A percentile compares a stretch with the other conserved stretches of the same genome.
Evolutionary conservation across 352 stramenopile species (phyloP).

Genomic region (Globisporangium canariense): DNA sequence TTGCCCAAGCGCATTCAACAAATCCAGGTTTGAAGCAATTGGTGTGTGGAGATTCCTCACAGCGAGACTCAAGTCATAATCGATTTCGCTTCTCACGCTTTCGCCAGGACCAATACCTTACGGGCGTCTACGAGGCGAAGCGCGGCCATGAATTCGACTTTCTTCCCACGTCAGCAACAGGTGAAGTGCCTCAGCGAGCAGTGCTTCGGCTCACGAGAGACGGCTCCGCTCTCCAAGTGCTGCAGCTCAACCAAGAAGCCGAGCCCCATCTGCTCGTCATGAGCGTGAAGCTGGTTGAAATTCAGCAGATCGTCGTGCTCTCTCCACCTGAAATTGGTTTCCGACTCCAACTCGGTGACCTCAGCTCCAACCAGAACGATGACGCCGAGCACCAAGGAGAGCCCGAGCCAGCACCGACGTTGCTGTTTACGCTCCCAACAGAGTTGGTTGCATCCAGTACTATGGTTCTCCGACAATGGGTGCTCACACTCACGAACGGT

Average conservation of each 20-base stretch:
- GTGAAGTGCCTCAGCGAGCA: background rate
- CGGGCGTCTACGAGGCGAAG: slow-evolving; percentile 29
- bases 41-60: too few relatives aligned
- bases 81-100: too few relatives aligned
- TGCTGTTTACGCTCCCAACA: background rate
- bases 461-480: slow-evolving; percentile 26
- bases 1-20: slow-evolving; percentile 27
- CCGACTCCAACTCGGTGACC: background rate
- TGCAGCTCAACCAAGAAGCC: background rate
- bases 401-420: background rate
- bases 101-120: slow-evolving; percentile 14
- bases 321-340: background rate
- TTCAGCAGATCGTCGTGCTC: slow-evolving; percentile 2
- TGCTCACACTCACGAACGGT: slow-evolving; percentile 35
- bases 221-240: slow-evolving; percentile 7
- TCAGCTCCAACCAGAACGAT: background rate
- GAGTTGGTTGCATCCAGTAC: background rate
- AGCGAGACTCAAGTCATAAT: too few relatives aligned
- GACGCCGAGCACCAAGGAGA: background rate
- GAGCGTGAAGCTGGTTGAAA: slow-evolving; percentile 12
- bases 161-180: background rate
- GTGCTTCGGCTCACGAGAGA: slow-evolving; percentile 5
- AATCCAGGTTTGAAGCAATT: slow-evolving; percentile 20
- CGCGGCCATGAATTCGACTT: slow-evolving; percentile 21
- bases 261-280: background rate